A percentile compares a stretch with the other conserved stretches of the same genome.
These are phyloP conservation scores for Sclerospora graminicola DNA, from an alignment of 352 stramenopile genomes.

Conservation along the genomic window DNA sequence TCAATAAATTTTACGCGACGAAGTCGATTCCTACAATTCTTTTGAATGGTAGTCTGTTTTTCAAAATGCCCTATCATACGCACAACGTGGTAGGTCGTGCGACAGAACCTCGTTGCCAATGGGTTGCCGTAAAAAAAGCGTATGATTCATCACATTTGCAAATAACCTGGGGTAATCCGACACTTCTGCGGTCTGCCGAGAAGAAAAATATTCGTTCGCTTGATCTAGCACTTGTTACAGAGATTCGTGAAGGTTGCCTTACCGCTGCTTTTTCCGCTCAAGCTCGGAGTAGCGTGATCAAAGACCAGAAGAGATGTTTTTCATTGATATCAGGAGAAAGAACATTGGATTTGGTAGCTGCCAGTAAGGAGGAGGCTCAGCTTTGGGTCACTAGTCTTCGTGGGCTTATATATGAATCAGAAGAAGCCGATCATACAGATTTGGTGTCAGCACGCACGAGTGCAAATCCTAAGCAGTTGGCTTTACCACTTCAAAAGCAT, in stretches of 20 bases:
- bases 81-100: slow-evolving; percentile 29
- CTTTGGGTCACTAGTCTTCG: too few species aligned
- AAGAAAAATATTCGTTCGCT: slow-evolving; percentile 27
- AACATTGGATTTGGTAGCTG: too few species aligned
- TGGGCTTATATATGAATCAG: too few species aligned
- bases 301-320: too few species aligned
- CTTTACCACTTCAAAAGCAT: too few species aligned
- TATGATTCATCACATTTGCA: slow-evolving; percentile 16
- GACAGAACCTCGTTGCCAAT: slow-evolving; percentile 36
- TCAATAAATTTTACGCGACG: too few species aligned
- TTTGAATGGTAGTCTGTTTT: slow-evolving; percentile 50
- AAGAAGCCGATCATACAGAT: too few species aligned
- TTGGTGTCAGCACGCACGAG: too few species aligned
- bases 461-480: too few species aligned
- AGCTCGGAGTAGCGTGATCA: too few species aligned
- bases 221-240: slow-evolving; percentile 36
- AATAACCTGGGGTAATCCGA: slow-evolving; percentile 68
- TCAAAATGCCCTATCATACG: slow-evolving; percentile 70
- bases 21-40: slow-evolving; percentile 33
- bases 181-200: slow-evolving; percentile 21
- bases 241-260: slow-evolving; percentile 65
- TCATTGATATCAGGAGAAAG: too few species aligned
- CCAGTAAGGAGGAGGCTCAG: too few species aligned
- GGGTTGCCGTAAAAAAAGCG: slow-evolving; percentile 35
- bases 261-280: slow-evolving; percentile 49